phyloP scores from a whole-genome alignment of 2,329 filamentous ascomycete genomes.

The Clarireedia monteithiana region DNA sequence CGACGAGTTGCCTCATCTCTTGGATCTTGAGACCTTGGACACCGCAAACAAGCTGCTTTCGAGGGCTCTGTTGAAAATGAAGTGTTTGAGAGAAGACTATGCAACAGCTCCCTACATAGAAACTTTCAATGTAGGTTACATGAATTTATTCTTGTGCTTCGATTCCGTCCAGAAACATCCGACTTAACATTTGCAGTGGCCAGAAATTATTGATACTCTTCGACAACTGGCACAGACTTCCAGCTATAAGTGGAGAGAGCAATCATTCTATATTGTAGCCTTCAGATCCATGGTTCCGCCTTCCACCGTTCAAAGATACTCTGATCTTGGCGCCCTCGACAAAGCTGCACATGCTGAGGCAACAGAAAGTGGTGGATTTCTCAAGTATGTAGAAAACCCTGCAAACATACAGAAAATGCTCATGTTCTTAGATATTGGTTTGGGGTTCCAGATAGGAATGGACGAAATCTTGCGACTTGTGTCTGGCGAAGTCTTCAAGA shows the following conservation, averaged over 20 bases:
- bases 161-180: neutral
- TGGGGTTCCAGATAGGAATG: conserved; percentile 59
- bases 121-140: conserved; percentile 54
- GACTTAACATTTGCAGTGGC: conserved; percentile 38
- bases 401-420: neutral
- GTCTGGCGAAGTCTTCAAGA: conserved; percentile 55
- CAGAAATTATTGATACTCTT: conserved; percentile 51
- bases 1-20: conserved; percentile 58
- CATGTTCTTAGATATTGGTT: conserved; percentile 68
- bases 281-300: conserved; percentile 69
- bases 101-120: conserved; percentile 65
- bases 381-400: conserved; percentile 49
- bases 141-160: neutral
- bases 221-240: conserved; percentile 41
- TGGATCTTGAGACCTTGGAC: conserved; percentile 62
- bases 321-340: conserved; percentile 65
- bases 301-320: conserved; percentile 49
- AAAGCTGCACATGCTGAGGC: conserved; percentile 75
- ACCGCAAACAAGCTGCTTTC: conserved; percentile 62
- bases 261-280: conserved; percentile 73
- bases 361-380: conserved; percentile 66
- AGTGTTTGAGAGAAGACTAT: conserved; percentile 59
- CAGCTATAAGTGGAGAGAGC: conserved; percentile 48
- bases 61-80: conserved; percentile 58
- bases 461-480: conserved; percentile 76